phyloP scores from a whole-genome alignment of 352 stramenopile species.

The Pythium angustatum region DNA sequence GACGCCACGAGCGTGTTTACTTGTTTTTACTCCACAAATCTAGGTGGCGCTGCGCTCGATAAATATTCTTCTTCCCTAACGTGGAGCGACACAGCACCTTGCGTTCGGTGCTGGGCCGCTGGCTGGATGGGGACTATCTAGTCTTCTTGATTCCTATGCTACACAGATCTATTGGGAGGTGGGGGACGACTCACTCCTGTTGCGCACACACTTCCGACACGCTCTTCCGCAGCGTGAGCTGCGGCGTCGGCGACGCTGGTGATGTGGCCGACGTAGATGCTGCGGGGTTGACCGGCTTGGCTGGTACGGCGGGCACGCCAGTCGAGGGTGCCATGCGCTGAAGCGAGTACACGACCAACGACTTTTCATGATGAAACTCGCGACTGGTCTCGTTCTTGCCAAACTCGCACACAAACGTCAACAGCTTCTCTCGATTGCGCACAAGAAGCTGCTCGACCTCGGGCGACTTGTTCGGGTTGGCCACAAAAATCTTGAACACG shows the following conservation, averaged over 20 bases:
- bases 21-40: conserved; percentile 18
- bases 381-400: conserved; percentile 62
- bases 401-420: conserved; percentile 51
- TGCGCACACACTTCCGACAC: conserved; percentile 42
- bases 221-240: conserved; percentile 37
- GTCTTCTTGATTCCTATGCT: conserved; percentile 23
- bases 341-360: conserved; percentile 69
- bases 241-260: conserved; percentile 43
- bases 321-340: conserved; percentile 45
- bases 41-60: conserved; percentile 5
- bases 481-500: conserved; percentile 90
- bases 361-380: conserved; percentile 77
- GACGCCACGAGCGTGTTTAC: conserved; percentile 6
- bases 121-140: not conserved
- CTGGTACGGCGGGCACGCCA: not conserved
- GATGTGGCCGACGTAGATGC: conserved; percentile 24
- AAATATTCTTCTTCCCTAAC: conserved; percentile 1
- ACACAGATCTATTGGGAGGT: conserved; percentile 25
- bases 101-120: not conserved
- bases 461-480: conserved; percentile 78
- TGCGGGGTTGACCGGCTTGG: not conserved
- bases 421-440: conserved; percentile 75
- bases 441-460: conserved; percentile 61
- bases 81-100: not conserved
- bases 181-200: conserved; percentile 30